Base-by-base conservation (phyloP, 345 rosid genomes). In the Rhodomyrtus tomentosa region DNA sequence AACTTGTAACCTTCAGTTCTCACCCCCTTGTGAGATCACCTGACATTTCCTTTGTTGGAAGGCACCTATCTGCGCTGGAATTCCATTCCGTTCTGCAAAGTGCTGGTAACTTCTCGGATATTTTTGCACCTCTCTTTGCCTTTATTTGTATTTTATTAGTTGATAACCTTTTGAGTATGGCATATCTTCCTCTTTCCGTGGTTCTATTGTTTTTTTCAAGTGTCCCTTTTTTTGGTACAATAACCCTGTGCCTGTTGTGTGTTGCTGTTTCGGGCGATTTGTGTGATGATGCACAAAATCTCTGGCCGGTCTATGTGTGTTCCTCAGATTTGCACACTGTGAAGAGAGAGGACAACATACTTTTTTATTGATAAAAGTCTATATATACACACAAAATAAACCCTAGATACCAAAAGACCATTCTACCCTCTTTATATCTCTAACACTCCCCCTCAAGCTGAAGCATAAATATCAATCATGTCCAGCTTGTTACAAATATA, bases 1-100 rank as follows among this genome's bases (percentile, higher is more conserved):
- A 97, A 88, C 87, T 95, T 91, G 99, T 95, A 86, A 95, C 98
- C 50, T 93, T 97, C 84, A 92, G 95, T 87, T 88, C 92, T 87
- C 86, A 89, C 87, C 98, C 98, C 74, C 84, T 90, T 82, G 83
- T 90, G 50, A 93, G 92, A 82, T 83, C 94, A 40, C 98, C 98
- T 0, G 93, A 95, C 72, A 87, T 97, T 84, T 92, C 94, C 51
- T 90, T 91, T 88, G 98, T 98, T 79, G 98, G 98, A 76, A 92
- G 84, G 83, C 98, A 97, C 91, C 94, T 97, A 84, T 95, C 98
- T 86, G 96, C 98, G 8, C 85, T 62, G 4, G 95, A 95, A 90
- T 97, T 97, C 90, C 99, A 97, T 90, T 91, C 94, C 3, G 87
- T 91, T 87, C 92, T 97, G 85, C 92, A 90, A 88, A 87, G 81